Percentiles rank a stretch among this genome's conserved stretches.
Conservation (phyloP, 2,329 filamentous ascomycete genomes). For the Trichoderma hamatum region DNA sequence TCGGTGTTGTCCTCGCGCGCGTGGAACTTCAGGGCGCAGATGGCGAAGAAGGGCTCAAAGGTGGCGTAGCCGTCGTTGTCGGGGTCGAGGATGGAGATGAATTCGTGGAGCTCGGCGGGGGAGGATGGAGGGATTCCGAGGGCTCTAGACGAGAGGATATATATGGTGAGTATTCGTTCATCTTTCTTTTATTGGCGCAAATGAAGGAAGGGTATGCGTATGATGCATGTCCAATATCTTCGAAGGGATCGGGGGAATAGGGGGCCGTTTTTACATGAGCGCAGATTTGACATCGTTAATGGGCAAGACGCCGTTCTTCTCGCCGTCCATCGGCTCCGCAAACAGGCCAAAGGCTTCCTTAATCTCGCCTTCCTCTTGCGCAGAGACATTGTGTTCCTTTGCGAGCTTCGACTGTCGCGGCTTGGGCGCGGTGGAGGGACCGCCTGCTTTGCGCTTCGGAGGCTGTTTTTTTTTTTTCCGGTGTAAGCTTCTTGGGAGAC, state of each 20-base stretch:
- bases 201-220: background rate
- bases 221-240: background rate
- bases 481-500: background rate
- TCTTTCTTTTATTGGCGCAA: background rate
- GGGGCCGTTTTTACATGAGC: conserved; percentile 62
- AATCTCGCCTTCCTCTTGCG: conserved; percentile 86
- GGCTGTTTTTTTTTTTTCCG: conserved; percentile 42
- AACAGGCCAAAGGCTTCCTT: conserved; percentile 88
- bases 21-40: conserved; percentile 85
- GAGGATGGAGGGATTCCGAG: conserved; percentile 71
- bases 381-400: conserved; percentile 84
- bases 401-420: conserved; percentile 81
- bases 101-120: conserved; percentile 70
- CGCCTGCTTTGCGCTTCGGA: conserved; percentile 54
- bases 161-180: background rate
- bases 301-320: conserved; percentile 72
- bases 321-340: conserved; percentile 67
- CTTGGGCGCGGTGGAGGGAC: conserved; percentile 39
- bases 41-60: conserved; percentile 81
- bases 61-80: conserved; percentile 75
- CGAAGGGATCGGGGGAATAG: background rate
- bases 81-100: conserved; percentile 81
- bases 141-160: conserved; percentile 57
- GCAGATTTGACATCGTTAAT: conserved; percentile 70
- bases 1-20: conserved; percentile 56